Base-by-base conservation (phyloP, 1,139 yeast genomes). In the Candida neerlandica region DNA sequence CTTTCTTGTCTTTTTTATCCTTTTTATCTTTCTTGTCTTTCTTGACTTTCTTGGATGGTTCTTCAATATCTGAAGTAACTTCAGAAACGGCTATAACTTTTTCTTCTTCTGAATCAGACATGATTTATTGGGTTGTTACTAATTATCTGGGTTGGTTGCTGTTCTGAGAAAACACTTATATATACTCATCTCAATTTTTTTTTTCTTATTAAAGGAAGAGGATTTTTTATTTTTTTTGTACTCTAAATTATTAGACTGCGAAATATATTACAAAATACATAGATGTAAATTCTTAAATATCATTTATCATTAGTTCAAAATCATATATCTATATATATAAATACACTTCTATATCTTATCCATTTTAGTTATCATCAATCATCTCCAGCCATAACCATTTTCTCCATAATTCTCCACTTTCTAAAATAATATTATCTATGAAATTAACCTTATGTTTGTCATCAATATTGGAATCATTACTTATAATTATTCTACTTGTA, bases 341-440 rank as follows among this genome's bases (percentile, higher is more conserved):
- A 16, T 12, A 37, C 18, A 7, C 14, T 29, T 32, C 21, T n/a
- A 19, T 21, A 37, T 21, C 27, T 23, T 23, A 7, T 7, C 9
- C 27, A 23, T 23, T 23, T 23, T 41, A 61, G 51, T 66, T 65
- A 45, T 75, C 78, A 43, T 82, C 88, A 58, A 80, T 74, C 70
- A 83, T 73, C 62, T 86, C 92, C 61, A 78, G 72, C 85, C 91
- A 87, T 41, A 87, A 70, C 91, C 96, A 89, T 58, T 85, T 86
- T 53, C 96, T 75, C 96, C 96, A 90, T 46, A 89, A 73, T 60
- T 89, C 96, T 15, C 96, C 96, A 2, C 96, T 92, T 64, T 87
- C 96, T 46, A 72, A 71, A 41, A 90, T 75, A 32, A 90, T 79
- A 54, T 83, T 83, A 59, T 86, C 92, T 64, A 86, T 81, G 61